These are phyloP conservation scores for Diutina neorugosa DNA, from an alignment of 1,139 yeast genomes.

Conservation along the genomic window DNA sequence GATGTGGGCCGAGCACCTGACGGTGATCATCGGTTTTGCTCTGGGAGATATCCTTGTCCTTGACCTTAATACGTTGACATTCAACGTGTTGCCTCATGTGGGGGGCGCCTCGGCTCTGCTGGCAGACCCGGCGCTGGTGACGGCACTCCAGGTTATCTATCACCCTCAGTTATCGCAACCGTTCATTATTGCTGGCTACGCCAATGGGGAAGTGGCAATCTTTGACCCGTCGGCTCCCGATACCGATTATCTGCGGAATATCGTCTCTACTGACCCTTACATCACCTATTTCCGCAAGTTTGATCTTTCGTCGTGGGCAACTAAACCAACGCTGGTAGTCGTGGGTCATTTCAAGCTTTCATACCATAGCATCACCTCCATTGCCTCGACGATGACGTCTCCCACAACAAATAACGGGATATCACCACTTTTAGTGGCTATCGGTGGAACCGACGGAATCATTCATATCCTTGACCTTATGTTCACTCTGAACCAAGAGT, in stretches of 20 bases:
- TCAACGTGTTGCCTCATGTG: not conserved
- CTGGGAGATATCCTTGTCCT: not conserved
- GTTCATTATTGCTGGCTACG: not conserved
- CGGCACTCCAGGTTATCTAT: not conserved
- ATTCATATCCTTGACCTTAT: slow-evolving; percentile 43
- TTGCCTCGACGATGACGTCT: slow-evolving; percentile 24
- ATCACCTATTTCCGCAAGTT: not conserved
- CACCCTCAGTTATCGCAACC: not conserved
- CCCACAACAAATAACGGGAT: slow-evolving; percentile 1
- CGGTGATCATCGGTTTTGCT: not conserved
- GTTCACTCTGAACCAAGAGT: slow-evolving; percentile 11
- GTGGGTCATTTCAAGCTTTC: slow-evolving; percentile 54
- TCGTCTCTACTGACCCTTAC: not conserved
- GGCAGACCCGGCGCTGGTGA: not conserved
- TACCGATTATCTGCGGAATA: not conserved
- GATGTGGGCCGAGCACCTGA: not conserved
- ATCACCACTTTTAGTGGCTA: slow-evolving; percentile 38
- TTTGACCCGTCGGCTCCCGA: not conserved
- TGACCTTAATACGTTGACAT: not conserved
- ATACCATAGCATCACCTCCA: slow-evolving; percentile 35
- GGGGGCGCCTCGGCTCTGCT: slow-evolving; percentile 6
- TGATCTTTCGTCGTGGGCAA: not conserved
- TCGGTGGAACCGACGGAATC: slow-evolving; percentile 60
- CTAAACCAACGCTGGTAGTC: not conserved
- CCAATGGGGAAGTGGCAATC: slow-evolving; percentile 2